phyloP scores from a whole-genome alignment of 2,329 filamentous ascomycete species.

The Byssoonygena ceratinophila region DNA sequence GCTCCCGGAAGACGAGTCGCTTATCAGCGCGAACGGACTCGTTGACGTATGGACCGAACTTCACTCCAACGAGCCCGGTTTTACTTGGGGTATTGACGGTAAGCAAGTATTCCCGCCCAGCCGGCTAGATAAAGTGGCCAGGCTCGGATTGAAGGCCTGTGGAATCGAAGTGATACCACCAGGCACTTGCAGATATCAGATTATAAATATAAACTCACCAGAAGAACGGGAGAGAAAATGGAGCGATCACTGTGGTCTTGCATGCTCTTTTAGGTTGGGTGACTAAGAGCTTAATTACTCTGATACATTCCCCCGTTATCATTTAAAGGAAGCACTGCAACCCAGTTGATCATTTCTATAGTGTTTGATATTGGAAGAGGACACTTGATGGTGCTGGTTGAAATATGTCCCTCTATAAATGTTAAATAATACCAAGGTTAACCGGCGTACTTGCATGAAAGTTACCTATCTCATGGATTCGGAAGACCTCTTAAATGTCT shows the following conservation, averaged over 20 bases:
- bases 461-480: too few relatives aligned
- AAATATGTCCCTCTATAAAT: too few relatives aligned
- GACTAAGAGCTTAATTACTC: not conserved
- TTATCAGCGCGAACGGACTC: slow-evolving; percentile 27
- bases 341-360: too few relatives aligned
- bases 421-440: too few relatives aligned
- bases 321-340: too few relatives aligned
- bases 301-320: too few relatives aligned
- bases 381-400: too few relatives aligned
- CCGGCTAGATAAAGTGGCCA: slow-evolving; percentile 32
- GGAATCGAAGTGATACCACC: slow-evolving; percentile 20
- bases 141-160: slow-evolving; percentile 21
- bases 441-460: too few relatives aligned
- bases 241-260: slow-evolving; percentile 8
- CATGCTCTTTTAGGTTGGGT: not conserved
- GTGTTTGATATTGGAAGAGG: too few relatives aligned
- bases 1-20: slow-evolving; percentile 26
- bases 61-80: slow-evolving; percentile 24
- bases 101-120: slow-evolving; percentile 25
- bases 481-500: too few relatives aligned
- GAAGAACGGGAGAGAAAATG: not conserved
- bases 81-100: slow-evolving; percentile 33
- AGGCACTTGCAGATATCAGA: slow-evolving; percentile 8
- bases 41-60: slow-evolving; percentile 30
- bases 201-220: not conserved